These are phyloP conservation scores for Paecilomyces sp. DNA, from an alignment of 2,329 filamentous ascomycete genomes.

Conservation along the genomic window DNA sequence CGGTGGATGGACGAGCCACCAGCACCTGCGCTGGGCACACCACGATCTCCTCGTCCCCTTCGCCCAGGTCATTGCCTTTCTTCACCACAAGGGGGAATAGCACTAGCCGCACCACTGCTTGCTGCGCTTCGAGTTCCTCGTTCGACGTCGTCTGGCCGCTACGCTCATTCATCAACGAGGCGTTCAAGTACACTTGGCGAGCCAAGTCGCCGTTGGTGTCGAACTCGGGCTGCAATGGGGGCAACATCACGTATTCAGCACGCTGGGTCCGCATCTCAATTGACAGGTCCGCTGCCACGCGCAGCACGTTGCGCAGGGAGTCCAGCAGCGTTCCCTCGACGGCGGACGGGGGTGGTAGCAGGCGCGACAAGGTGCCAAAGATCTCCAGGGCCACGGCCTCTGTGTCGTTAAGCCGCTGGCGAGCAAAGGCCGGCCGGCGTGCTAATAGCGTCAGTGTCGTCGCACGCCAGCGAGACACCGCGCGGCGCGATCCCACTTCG, in stretches of 20 bases:
- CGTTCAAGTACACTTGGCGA: conserved; percentile 85
- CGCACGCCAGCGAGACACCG: conserved; percentile 96
- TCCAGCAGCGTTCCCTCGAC: conserved; percentile 73
- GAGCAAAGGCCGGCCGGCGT: conserved; percentile 68
- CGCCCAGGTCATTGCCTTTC: conserved; percentile 80
- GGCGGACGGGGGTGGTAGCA: conserved; percentile 79
- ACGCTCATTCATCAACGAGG: conserved; percentile 89
- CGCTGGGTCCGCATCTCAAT: conserved; percentile 97
- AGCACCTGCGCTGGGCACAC: conserved; percentile 93
- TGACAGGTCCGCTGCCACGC: conserved; percentile 79
- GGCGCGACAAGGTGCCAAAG: conserved; percentile 71
- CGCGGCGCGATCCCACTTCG: conserved; percentile 77
- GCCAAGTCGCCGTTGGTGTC: conserved; percentile 85
- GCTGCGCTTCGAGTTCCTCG: conserved; percentile 69
- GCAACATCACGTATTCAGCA: conserved; percentile 97
- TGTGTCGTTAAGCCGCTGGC: conserved; percentile 80
- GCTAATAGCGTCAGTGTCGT: conserved; percentile 87
- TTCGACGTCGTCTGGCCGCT: conserved; percentile 64
- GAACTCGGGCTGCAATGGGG: conserved; percentile 88
- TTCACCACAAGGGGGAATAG: conserved; percentile 96
- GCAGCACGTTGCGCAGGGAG: conserved; percentile 80
- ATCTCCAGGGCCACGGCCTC: conserved; percentile 93
- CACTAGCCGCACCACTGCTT: conserved; percentile 79
- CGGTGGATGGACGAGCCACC: conserved; percentile 47
- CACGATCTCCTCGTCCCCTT: conserved; percentile 89